These are phyloP conservation scores for Elymus sibiricus DNA, from an alignment of 176 grass and related monocot genomes.

Conservation along the genomic window DNA sequence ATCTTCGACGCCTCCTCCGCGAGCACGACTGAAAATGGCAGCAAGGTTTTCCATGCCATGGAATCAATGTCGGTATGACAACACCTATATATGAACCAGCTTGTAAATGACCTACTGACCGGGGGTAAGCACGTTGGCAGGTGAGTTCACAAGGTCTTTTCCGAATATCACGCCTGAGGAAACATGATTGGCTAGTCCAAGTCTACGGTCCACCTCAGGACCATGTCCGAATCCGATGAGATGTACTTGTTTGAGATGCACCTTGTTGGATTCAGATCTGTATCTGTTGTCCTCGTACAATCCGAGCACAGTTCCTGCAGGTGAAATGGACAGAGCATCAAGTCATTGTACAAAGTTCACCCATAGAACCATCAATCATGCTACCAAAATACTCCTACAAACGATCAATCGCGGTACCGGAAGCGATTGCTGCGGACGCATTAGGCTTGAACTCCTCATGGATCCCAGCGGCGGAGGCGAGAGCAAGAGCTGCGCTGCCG, in stretches of 20 bases:
- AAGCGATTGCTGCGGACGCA: constrained; percentile 64
- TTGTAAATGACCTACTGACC: constrained; percentile 40
- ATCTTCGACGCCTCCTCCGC: constrained; percentile 88
- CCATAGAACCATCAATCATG: too few relatives aligned
- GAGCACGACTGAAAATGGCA: constrained; percentile 62
- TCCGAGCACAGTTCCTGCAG: constrained; percentile 68
- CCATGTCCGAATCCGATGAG: constrained; percentile 79
- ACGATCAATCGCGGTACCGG: constrained; percentile 36
- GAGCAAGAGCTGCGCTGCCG: constrained; percentile 51
- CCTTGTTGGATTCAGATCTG: constrained; percentile 70
- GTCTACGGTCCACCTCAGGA: constrained; percentile 49
- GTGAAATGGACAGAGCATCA: constrained; percentile 25
- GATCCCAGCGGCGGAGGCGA: constrained; percentile 48
- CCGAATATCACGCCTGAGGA: constrained; percentile 84
- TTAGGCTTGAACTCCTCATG: constrained; percentile 42
- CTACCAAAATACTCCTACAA: too few relatives aligned
- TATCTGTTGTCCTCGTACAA: constrained; percentile 85
- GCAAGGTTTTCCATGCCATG: background rate
- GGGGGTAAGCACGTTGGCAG: constrained; percentile 92
- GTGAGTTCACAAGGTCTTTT: constrained; percentile 95
- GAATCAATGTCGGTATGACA: background rate
- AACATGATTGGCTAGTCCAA: constrained; percentile 62
- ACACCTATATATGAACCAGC: too few relatives aligned
- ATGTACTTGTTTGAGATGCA: constrained; percentile 69
- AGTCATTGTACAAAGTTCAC: background rate